Evolutionary conservation across 129 eudicot genomes (phyloP), one percentile per base, ranked within the genome.

Genomic region (Helichrysum umbraculigerum): DNA sequence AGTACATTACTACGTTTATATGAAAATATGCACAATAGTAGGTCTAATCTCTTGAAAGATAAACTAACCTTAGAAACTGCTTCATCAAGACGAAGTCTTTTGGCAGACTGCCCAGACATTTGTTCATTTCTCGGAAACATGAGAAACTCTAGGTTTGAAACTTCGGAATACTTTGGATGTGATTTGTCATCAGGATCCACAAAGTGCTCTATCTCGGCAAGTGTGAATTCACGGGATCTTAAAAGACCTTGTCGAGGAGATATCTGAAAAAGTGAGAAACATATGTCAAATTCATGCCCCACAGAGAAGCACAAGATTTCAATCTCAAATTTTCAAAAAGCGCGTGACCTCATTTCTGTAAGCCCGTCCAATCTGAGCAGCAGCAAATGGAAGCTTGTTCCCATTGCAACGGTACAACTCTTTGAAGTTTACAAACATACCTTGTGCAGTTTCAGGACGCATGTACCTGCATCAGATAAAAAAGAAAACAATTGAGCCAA

Each of bases 361-460:
- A 84, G 90, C 89, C 60, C 89, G 98, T 28, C 98, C 98, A 85
- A 92, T 92, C 78, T 92, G 98, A 58, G 96, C 96, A 79, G 98
- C 96, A 30, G 96, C 98, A 86, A 92, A 90, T 25, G 98, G 98
- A 61, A 92, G 98, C 90, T 92, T 92, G 79, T 81, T 89, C 35
- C 98, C 96, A 75, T 92, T 92, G 87, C 88, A 90, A 77, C 90
- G 86, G 84, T 92, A 92, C 50, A 92, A 67, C 74, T 92, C 94
- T 83, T 81, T 92, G 74, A 92, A 90, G 84, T 92, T 89, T 7
- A 89, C 91, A 83, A 86, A 89, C 7, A 89, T 89, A 54, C 95
- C 95, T 76, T 89, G 95, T 56, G 95, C 95, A 37, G 96, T 89
- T 78, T 89, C 96, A 56, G 96, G 96, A n/a, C 96, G 91, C 96